Conservation (phyloP, 2,329 filamentous ascomycete species). For the Cladobotryum protrusum region DNA sequence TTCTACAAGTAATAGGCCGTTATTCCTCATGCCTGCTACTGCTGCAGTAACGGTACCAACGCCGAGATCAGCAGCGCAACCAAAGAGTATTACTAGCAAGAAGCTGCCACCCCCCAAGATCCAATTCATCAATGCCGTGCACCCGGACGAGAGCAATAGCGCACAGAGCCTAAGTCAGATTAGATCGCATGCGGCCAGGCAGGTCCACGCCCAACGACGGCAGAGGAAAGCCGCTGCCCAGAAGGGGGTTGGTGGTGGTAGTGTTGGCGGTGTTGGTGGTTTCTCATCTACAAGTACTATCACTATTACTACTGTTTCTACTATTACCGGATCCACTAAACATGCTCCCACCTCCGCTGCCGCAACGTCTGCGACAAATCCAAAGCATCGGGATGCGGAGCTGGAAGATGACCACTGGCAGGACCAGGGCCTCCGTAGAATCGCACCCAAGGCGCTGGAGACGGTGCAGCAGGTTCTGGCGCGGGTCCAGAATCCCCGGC, state of each 20-base stretch:
- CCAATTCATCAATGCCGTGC: slow-evolving; percentile 8
- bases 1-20: no score
- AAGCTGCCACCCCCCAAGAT: neutral
- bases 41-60: neutral
- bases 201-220: slow-evolving; percentile 8
- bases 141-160: slow-evolving; percentile 1
- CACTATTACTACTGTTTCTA: no score
- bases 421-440: slow-evolving; percentile 4
- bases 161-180: slow-evolving; percentile 11
- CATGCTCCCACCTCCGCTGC: neutral
- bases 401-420: neutral
- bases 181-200: slow-evolving; percentile 8
- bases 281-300: no score
- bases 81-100: no score
- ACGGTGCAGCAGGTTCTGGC: neutral
- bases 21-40: no score
- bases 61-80: neutral
- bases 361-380: neutral
- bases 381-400: neutral
- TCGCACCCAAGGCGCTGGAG: slow-evolving; percentile 2
- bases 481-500: neutral
- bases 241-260: neutral
- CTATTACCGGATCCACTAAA: no score
- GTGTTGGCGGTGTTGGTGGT: no score
- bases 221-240: neutral